A percentile compares a stretch with the other conserved stretches of the same genome.
Conservation (phyloP, 2,329 filamentous ascomycete genomes). For the Penicillium sp. region DNA sequence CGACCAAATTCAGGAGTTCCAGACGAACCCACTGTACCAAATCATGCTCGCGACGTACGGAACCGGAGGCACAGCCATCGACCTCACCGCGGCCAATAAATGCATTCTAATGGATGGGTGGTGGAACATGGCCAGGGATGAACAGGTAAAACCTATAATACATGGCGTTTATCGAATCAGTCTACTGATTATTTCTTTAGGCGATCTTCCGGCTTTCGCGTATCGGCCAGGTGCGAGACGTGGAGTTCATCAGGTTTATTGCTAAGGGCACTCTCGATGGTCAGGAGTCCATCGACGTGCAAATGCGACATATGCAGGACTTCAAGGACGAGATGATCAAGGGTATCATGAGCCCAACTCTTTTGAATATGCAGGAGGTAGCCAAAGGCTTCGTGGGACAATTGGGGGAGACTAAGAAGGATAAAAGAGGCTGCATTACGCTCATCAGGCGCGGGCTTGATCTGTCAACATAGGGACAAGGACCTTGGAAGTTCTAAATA, state of each 20-base stretch:
- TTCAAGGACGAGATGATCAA: constrained; percentile 43
- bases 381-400: not conserved
- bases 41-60: constrained; percentile 56
- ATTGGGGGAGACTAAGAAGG: not conserved
- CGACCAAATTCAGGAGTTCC: constrained; percentile 47
- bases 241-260: constrained; percentile 56
- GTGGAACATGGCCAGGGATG: constrained; percentile 60
- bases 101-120: constrained; percentile 54
- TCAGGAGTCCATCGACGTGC: constrained; percentile 49
- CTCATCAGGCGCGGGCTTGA: not conserved
- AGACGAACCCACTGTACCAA: constrained; percentile 32
- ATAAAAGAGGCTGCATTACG: not conserved
- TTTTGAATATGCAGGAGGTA: not conserved
- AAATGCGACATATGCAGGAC: constrained; percentile 53
- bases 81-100: constrained; percentile 58
- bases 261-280: constrained; percentile 42
- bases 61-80: constrained; percentile 56
- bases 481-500: no score
- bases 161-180: not conserved
- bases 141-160: constrained; percentile 47
- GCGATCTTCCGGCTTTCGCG: constrained; percentile 59
- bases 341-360: not conserved
- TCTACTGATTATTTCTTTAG: constrained; percentile 10
- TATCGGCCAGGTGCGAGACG: constrained; percentile 60
- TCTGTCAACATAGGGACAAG: no score